Base-by-base conservation (phyloP, 116 monocot genomes). In the Papilionanthe hybrid region DNA sequence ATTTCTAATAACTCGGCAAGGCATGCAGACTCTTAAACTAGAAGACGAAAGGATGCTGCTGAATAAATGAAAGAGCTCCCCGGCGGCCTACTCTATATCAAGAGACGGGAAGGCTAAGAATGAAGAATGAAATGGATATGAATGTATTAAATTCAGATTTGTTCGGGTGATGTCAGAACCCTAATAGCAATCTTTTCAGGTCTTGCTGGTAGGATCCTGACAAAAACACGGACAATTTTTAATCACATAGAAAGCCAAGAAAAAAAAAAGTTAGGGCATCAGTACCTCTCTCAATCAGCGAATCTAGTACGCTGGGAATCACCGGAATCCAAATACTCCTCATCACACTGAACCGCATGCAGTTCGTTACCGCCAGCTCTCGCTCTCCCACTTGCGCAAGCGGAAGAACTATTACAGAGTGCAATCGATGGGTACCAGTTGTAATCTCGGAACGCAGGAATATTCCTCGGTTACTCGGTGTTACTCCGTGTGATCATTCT, bases 231-330 rank as follows among this genome's bases (percentile, higher is more conserved):
- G 37, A 37, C 37, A 37, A 37, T 3, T 37, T 37, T 37, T 37
- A 37, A 37, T 37, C 37, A 37, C 1, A 37, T 37, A 37, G 37
- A 37, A 37, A 37, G 37, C 2, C 22, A 65, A 25, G 9, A 25
- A 65, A 7, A 65, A 27, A 7, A 23, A 2, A 8, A 65, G 65
- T 27, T 65, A 65, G 65, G 65, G 65, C 65, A 65, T 28, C 23
- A 27, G 27, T 27, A 28, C 65, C 65, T 65, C 23, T 65, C 65
- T 65, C 27, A 65, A 65, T 65, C 65, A 65, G 65, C 65, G 65
- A 25, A 3, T 65, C 65, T 1, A 25, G 10, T 23, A 65, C 65
- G 25, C 27, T 65, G 25, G 65, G 27, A 9, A 27, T 27, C 65
- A 65, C 23, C 65, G 9, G 60, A 60, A 60, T 60, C 7, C 10